These are phyloP conservation scores for Bassia scoparia DNA, from an alignment of 148 eudicot genomes.

Conservation along the genomic window DNA sequence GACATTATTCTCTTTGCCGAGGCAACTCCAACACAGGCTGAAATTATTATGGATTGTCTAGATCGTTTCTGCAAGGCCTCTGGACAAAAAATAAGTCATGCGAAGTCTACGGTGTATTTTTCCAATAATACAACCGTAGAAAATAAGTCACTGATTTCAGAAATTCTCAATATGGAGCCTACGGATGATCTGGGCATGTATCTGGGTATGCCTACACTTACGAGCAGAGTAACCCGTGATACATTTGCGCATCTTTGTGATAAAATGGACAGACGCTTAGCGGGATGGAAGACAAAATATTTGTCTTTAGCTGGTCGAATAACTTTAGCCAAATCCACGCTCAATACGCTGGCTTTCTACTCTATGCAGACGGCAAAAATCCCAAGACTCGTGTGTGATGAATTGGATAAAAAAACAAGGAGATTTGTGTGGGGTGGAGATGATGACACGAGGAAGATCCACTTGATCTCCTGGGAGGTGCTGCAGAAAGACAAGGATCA, in stretches of 20 bases:
- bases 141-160: fast-evolving
- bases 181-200: neutral
- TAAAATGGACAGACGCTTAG: neutral
- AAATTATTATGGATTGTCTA: neutral
- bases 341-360: neutral
- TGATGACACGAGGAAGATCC: neutral
- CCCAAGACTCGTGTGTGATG: neutral
- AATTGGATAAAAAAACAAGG: neutral
- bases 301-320: neutral
- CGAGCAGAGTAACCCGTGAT: no score
- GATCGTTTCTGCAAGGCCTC: neutral
- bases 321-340: neutral
- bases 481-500: neutral
- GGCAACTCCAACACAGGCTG: neutral
- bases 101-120: neutral
- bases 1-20: neutral
- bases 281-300: neutral
- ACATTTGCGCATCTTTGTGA: neutral
- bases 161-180: neutral
- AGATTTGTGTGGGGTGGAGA: neutral
- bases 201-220: neutral
- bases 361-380: neutral
- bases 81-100: neutral
- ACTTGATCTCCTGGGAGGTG: neutral
- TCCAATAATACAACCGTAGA: neutral